Percentiles rank a stretch among this genome's conserved stretches.
These are phyloP conservation scores for Wickerhamomyces sydowiorum DNA, from an alignment of 805 yeast genomes.

Conservation along the genomic window DNA sequence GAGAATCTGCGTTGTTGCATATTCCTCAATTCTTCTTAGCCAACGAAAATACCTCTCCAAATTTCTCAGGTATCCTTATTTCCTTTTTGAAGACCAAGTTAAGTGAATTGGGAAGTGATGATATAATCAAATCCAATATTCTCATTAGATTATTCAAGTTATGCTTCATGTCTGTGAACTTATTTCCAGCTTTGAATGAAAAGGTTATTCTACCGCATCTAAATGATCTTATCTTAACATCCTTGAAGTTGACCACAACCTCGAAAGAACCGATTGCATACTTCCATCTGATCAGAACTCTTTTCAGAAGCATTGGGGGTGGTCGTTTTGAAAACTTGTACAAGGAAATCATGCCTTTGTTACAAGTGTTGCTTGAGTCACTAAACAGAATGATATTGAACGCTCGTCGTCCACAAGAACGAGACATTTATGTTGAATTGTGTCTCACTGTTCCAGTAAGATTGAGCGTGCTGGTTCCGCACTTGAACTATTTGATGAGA, in stretches of 20 bases:
- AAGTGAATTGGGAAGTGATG: conserved; percentile 74
- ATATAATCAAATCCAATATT: conserved; percentile 70
- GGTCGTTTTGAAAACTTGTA: conserved; percentile 92
- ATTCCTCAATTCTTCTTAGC: conserved; percentile 93
- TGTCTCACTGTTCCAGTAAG: conserved; percentile 96
- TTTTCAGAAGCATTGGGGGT: conserved; percentile 94
- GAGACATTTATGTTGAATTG: conserved; percentile 90
- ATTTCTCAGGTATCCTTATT: conserved; percentile 79
- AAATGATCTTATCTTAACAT: conserved; percentile 73
- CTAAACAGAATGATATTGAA: conserved; percentile 77
- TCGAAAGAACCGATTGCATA: conserved; percentile 90
- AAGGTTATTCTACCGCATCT: conserved; percentile 83
- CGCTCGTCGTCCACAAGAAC: conserved; percentile 82
- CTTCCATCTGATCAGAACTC: conserved; percentile 79
- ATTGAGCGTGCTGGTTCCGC: conserved; percentile 89
- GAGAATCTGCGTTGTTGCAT: conserved; percentile 81
- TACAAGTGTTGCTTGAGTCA: conserved; percentile 82
- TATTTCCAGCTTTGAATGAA: conserved; percentile 86
- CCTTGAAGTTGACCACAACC: conserved; percentile 71
- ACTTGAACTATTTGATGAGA: conserved; percentile 77
- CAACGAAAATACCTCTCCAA: conserved; percentile 89
- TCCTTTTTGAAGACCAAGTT: conserved; percentile 70
- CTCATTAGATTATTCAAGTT: conserved; percentile 82
- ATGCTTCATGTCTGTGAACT: conserved; percentile 92
- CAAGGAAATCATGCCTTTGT: conserved; percentile 85